Base-by-base conservation (phyloP, 371 early-diverging fungal genomes). In the Apophysomyces variabilis region DNA sequence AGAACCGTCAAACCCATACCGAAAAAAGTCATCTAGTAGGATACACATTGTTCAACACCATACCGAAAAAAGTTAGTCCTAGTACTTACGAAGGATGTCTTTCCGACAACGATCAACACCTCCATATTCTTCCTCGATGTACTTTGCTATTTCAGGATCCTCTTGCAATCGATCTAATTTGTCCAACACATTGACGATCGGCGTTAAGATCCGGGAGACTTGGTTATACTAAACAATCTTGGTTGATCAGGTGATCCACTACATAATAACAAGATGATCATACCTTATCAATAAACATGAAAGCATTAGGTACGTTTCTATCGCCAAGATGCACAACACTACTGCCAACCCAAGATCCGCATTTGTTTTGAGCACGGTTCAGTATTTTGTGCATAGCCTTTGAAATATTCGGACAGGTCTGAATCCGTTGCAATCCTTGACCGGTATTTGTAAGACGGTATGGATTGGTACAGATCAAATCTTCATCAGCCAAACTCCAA, bases 241-340 rank as follows among this genome's bases (percentile, higher is more conserved):
- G 21, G 39, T 41, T 41, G 18, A 36, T 11, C 7, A 36, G 43
- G 38, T 38, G 16, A 18, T 18, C 60, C 41, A 7, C n/a, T 35
- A 36, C 60, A 45, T 13, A 8, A 41, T 13, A 41, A 57, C 38
- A 67, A 39, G 43, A 67, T 57, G 16, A 12, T 47, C n/a, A 66
- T 74, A 80, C 81, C 76, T 95, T 95, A 86, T 95, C 98, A 69
- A 98, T 98, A 71, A 98, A 98, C 89, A 96, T 91, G 50, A 98
- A 87, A 1, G 99, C 93, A 64, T 94, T 94, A 14, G 95, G 95
- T 13, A 94, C 95, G 60, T 94, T 92, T 70, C 88, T 89, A 76
- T 98, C 99, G 5, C 98, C 99, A 65, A 98, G 76, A 79, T 98
- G 99, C 60, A 98, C 89, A 39, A 96, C 98, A 6, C 94, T 92